Conservation (phyloP, 202 grass and related monocot genomes). For the Setaria italica region DNA sequence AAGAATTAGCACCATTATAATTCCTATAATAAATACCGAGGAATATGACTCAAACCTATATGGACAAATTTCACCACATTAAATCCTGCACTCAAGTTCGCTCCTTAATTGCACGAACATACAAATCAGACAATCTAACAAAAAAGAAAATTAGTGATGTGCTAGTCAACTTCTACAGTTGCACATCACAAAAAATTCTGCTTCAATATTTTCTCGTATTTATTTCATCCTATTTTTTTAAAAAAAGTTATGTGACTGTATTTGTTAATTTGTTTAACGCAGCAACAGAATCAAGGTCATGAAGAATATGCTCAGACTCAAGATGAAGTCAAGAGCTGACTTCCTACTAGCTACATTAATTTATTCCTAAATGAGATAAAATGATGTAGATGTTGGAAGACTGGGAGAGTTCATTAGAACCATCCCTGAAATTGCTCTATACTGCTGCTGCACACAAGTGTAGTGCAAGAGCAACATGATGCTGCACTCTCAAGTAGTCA, state of each 20-base stretch:
- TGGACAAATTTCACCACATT: too few species aligned
- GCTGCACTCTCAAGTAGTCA: not conserved
- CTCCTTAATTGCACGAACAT: too few species aligned
- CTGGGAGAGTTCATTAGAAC: not conserved
- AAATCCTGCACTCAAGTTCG: too few species aligned
- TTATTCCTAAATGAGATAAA: not conserved
- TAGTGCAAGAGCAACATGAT: conserved; percentile 7
- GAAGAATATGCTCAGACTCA: not conserved
- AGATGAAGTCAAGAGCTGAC: not conserved
- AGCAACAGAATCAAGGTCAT: not conserved
- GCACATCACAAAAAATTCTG: not conserved
- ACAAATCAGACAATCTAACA: too few species aligned
- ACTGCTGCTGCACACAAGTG: not conserved
- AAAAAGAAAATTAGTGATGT: too few species aligned
- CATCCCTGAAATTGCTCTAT: conserved; percentile 25
- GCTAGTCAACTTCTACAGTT: too few species aligned
- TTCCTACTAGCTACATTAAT: not conserved
- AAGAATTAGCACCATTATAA: too few species aligned
- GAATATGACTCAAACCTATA: too few species aligned
- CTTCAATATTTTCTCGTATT: not conserved
- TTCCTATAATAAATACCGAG: too few species aligned
- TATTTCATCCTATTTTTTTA: not conserved
- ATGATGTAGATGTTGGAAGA: not conserved
- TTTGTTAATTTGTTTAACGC: not conserved
- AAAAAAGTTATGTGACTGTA: not conserved